phyloP scores from a whole-genome alignment of 495 filamentous ascomycete species.

The Aspergillus bertholletiae region DNA sequence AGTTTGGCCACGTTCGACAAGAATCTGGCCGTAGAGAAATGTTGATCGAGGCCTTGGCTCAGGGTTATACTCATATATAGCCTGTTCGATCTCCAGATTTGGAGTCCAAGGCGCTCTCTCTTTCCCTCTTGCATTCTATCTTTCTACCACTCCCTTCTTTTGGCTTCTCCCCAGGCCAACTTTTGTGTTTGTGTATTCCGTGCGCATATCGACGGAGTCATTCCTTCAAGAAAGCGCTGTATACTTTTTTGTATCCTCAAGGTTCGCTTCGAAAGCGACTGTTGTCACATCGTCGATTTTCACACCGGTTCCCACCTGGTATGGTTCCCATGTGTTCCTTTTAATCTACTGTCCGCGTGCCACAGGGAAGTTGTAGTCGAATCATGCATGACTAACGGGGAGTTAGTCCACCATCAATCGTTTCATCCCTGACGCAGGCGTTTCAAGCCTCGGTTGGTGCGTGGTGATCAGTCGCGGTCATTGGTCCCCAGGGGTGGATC shows the following conservation, averaged over 20 bases:
- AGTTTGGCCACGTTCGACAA: too few species aligned
- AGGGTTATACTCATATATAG: not conserved
- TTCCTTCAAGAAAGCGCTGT: not conserved
- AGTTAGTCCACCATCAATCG: conserved; percentile 17
- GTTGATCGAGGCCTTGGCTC: not conserved
- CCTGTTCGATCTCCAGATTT: not conserved
- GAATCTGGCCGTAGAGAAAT: not conserved
- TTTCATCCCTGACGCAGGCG: conserved; percentile 31
- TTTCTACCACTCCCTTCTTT: not conserved
- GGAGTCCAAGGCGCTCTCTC: not conserved
- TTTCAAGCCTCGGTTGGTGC: conserved; percentile 26
- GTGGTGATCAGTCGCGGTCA: conserved; percentile 11
- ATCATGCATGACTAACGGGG: conserved; percentile 1
- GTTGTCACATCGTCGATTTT: not conserved
- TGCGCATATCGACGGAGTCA: not conserved
- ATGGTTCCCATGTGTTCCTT: not conserved
- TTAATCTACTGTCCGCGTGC: not conserved
- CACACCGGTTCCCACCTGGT: not conserved
- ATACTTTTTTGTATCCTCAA: not conserved
- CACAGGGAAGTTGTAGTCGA: not conserved
- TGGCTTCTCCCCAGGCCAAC: not conserved
- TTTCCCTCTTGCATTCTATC: not conserved
- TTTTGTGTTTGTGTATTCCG: too few species aligned
- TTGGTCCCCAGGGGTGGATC: conserved; percentile 20
- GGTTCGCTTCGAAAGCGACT: too few species aligned